Percentiles rank a stretch among this genome's conserved stretches.
Evolutionary conservation across 2,329 filamentous ascomycete genomes (phyloP).

Genomic region (Ophiobolus disseminans): DNA sequence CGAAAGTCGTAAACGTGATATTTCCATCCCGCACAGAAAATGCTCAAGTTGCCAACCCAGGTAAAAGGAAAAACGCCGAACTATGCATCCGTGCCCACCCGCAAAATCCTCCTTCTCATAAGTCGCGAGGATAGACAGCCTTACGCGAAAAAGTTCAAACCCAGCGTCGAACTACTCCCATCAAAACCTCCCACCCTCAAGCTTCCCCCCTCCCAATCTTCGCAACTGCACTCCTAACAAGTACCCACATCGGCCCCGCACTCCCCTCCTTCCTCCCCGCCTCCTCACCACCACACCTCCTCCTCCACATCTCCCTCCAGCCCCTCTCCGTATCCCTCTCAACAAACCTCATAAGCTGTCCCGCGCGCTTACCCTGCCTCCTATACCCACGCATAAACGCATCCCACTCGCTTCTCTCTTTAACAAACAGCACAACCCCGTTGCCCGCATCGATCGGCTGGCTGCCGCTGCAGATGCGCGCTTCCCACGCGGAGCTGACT

Average conservation of each 20-base stretch:
- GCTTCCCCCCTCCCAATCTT: constrained; percentile 34
- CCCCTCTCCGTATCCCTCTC: constrained; percentile 29
- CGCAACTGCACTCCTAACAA: constrained; percentile 33
- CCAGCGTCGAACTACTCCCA: neutral
- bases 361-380: constrained; percentile 28
- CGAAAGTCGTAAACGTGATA: too few relatives aligned
- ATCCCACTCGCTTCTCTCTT: constrained; percentile 31
- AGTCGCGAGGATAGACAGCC: too few relatives aligned
- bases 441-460: constrained; percentile 35
- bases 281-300: constrained; percentile 27
- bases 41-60: neutral
- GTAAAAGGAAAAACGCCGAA: neutral
- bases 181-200: constrained; percentile 6
- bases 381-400: constrained; percentile 33
- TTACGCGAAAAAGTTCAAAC: neutral
- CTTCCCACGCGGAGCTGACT: constrained; percentile 29
- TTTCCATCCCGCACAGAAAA: neutral
- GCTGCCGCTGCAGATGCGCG: constrained; percentile 27
- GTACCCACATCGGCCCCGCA: constrained; percentile 37
- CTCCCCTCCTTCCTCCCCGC: constrained; percentile 28
- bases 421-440: constrained; percentile 33
- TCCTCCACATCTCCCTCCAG: constrained; percentile 34
- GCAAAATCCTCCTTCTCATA: neutral
- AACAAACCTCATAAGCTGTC: constrained; percentile 26
- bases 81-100: neutral